Percentiles rank a stretch among this genome's conserved stretches.
phyloP scores from a whole-genome alignment of 2,329 filamentous ascomycete genomes.

The Lachnellula hyalina region DNA sequence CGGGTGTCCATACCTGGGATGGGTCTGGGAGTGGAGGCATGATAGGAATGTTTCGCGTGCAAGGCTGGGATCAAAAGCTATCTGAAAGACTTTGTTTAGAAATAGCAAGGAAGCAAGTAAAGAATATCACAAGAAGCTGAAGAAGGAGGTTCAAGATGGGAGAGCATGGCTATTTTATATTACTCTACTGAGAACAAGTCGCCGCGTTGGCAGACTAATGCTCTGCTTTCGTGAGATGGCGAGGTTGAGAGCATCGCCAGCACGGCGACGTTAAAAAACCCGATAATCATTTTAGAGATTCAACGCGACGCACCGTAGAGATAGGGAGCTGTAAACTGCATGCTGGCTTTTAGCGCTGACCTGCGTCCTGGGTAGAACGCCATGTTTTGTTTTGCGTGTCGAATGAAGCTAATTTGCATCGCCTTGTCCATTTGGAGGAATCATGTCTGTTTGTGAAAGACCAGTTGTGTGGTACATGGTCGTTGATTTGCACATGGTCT shows the following conservation, averaged over 20 bases:
- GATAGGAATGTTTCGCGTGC: neutral
- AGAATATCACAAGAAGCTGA: neutral
- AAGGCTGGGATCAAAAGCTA: neutral
- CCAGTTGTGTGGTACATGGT: no score
- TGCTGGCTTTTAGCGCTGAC: no score
- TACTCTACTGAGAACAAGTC: neutral
- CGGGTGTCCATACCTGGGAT: constrained; percentile 1
- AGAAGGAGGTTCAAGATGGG: neutral
- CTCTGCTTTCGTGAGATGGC: neutral
- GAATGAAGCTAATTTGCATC: no score
- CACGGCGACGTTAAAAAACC: neutral
- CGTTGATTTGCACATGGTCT: no score
- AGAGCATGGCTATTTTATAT: neutral
- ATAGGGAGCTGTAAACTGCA: no score
- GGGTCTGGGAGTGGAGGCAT: neutral
- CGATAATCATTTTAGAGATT: neutral
- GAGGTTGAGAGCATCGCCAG: neutral
- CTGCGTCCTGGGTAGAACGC: no score
- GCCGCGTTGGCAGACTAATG: neutral
- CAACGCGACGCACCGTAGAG: neutral
- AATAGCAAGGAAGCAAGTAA: neutral
- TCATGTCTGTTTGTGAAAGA: no score
- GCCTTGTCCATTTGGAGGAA: no score
- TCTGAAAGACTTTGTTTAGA: neutral
- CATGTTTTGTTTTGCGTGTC: no score